Evolutionary conservation across 345 rosid species (phyloP).

Genomic region (Arabis hirsuta): DNA sequence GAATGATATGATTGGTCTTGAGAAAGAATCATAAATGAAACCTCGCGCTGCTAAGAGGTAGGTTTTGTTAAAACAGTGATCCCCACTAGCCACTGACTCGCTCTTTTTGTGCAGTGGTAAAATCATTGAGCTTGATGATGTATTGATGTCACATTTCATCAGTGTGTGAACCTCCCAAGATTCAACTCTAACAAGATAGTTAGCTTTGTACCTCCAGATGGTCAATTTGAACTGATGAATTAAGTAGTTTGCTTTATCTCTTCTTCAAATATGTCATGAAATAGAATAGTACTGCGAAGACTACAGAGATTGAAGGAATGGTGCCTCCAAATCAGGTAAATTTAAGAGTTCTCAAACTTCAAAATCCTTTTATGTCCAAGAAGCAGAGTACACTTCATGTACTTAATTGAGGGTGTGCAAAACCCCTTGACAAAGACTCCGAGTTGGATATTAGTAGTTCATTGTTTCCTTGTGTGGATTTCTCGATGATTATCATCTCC

Average conservation of each 20-base stretch:
- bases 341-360: no score
- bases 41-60: constrained; percentile 95
- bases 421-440: no score
- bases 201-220: constrained; percentile 99
- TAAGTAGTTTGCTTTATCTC: constrained; percentile 38
- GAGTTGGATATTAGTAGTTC: no score
- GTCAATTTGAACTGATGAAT: constrained; percentile 99
- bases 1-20: constrained; percentile 98
- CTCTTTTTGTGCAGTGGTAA: constrained; percentile 68
- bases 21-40: constrained; percentile 95
- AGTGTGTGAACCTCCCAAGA: constrained; percentile 95
- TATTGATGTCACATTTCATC: constrained; percentile 92
- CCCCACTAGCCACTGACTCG: neutral
- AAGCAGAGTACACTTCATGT: no score
- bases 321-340: no score
- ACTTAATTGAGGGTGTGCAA: no score
- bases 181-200: constrained; percentile 95
- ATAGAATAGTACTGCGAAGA: no score
- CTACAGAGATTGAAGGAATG: no score
- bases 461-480: no score
- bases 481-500: no score
- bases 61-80: neutral
- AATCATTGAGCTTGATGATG: constrained; percentile 84
- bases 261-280: no score
- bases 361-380: no score